Percentiles rank a stretch among this genome's conserved stretches.
phyloP scores from a whole-genome alignment of 371 early-diverging fungal species.

The Mucor piriformis region DNA sequence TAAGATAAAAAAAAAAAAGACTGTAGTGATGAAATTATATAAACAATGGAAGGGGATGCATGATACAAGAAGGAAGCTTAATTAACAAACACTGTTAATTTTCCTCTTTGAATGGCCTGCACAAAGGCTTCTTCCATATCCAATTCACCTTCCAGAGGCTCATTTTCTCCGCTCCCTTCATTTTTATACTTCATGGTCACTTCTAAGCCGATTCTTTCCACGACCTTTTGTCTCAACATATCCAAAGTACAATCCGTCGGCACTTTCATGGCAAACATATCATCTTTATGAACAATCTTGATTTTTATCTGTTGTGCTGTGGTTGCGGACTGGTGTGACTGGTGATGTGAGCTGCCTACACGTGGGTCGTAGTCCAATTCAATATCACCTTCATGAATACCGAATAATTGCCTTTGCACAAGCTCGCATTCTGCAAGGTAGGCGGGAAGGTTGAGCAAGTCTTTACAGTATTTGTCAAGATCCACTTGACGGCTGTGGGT shows the following conservation, averaged over 20 bases:
- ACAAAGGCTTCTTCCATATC: constrained; percentile 44
- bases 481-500: constrained; percentile 54
- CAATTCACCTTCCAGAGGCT: constrained; percentile 31
- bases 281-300: constrained; percentile 66
- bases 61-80: not conserved
- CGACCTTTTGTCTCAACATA: constrained; percentile 54
- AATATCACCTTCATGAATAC: constrained; percentile 61
- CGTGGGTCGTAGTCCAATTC: constrained; percentile 50
- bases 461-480: constrained; percentile 68
- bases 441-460: constrained; percentile 57
- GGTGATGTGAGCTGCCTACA: not conserved
- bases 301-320: constrained; percentile 51
- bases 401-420: constrained; percentile 59
- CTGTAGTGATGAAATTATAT: not conserved
- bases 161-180: constrained; percentile 23
- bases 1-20: constrained; percentile 6
- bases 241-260: constrained; percentile 56
- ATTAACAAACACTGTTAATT: constrained; percentile 31
- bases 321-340: not conserved
- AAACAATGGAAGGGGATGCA: not conserved
- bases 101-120: constrained; percentile 33
- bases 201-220: constrained; percentile 46
- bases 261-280: constrained; percentile 72
- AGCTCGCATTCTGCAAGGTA: constrained; percentile 56
- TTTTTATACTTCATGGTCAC: constrained; percentile 30